Conservation (phyloP, 140 eudicot species). For the Erigeron philadelphicus region DNA sequence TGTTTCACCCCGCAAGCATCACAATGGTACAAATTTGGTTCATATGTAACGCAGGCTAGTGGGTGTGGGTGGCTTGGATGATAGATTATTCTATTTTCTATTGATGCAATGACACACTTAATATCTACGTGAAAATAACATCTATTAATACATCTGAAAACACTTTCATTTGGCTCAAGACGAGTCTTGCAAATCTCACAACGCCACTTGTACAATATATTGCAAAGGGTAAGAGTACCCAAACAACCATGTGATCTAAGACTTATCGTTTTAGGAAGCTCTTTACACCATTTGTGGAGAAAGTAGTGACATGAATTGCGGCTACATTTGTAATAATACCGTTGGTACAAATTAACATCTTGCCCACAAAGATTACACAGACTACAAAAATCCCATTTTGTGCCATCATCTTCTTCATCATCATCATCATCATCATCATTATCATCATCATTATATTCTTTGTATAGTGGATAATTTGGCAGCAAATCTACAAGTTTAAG, state of each 20-base stretch:
- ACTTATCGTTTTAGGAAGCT: not conserved
- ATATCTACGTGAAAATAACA: not conserved
- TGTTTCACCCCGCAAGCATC: not conserved
- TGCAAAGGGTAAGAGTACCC: no score
- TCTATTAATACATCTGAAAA: not conserved
- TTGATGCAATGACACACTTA: not conserved
- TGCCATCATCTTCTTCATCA: not conserved
- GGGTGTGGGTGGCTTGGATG: not conserved
- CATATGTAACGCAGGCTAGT: not conserved
- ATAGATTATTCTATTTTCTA: not conserved
- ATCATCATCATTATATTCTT: not conserved
- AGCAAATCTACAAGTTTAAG: conserved; percentile 19
- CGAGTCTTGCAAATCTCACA: no score
- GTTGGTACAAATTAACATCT: not conserved
- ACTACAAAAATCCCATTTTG: not conserved
- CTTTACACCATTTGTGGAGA: conserved; percentile 22
- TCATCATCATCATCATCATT: not conserved
- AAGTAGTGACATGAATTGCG: conserved; percentile 14
- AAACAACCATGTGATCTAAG: not conserved
- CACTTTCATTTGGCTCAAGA: no score
- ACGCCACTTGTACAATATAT: no score
- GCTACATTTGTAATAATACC: conserved; percentile 3
- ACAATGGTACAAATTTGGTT: not conserved
- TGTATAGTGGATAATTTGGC: not conserved
- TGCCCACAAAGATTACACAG: not conserved